A percentile compares a stretch with the other conserved stretches of the same genome.
These are phyloP conservation scores for Malus hybrid DNA, from an alignment of 331 rosid genomes.

Conservation along the genomic window DNA sequence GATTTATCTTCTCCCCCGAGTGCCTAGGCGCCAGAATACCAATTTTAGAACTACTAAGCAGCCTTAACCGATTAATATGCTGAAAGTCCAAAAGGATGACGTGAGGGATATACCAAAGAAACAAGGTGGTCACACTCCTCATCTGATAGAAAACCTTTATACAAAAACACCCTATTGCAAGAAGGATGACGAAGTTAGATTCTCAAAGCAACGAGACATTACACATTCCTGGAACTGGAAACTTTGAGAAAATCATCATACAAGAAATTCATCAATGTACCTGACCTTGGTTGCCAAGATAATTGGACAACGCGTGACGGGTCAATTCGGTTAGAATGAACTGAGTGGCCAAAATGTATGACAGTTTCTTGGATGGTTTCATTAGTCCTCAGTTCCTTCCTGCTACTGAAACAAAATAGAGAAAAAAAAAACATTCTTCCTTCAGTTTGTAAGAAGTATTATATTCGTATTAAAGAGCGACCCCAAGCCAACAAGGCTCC, in stretches of 20 bases:
- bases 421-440: not conserved
- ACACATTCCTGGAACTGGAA: not conserved
- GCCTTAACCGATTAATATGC: not conserved
- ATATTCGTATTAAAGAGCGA: no score
- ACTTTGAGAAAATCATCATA: not conserved
- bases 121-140: constrained; percentile 77
- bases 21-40: constrained; percentile 32
- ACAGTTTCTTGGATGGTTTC: constrained; percentile 1
- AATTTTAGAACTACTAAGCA: constrained; percentile 10
- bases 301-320: constrained; percentile 71
- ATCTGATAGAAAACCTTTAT: constrained; percentile 51
- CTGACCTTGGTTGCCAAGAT: constrained; percentile 98
- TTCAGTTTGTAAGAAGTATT: not conserved
- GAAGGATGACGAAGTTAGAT: constrained; percentile 11
- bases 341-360: constrained; percentile 4
- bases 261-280: constrained; percentile 31
- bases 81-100: constrained; percentile 3
- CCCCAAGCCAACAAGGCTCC: no score
- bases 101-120: constrained; percentile 40
- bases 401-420: constrained; percentile 27
- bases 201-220: not conserved
- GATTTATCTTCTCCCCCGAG: constrained; percentile 25
- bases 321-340: constrained; percentile 35
- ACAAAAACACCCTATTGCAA: constrained; percentile 61
- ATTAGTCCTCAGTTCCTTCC: constrained; percentile 36